These are phyloP conservation scores for Trametes polyzona DNA, from an alignment of 1,284 basidiomycete genomes.

Conservation along the genomic window DNA sequence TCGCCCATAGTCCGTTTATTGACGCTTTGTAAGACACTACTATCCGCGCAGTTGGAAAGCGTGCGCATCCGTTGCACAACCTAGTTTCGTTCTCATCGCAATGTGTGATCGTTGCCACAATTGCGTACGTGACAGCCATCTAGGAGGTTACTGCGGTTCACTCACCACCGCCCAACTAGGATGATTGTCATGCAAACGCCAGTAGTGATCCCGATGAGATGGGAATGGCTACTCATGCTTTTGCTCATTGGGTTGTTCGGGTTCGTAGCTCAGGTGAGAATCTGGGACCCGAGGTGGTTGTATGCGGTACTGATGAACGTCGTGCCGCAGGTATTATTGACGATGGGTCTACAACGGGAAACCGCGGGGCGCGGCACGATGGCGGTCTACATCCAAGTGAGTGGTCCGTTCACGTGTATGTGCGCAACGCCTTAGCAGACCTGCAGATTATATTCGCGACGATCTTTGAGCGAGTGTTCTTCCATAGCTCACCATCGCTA, in stretches of 20 bases:
- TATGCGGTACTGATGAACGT: too few species aligned
- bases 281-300: too few species aligned
- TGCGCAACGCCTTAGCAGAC: background rate
- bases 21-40: constrained; percentile 51
- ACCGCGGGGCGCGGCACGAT: constrained; percentile 64
- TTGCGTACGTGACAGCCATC: constrained; percentile 50
- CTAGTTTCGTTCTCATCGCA: constrained; percentile 69
- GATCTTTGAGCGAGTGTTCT: constrained; percentile 62
- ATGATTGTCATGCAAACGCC: constrained; percentile 47
- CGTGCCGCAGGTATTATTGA: constrained; percentile 61
- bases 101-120: constrained; percentile 57
- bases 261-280: constrained; percentile 56
- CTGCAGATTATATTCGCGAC: constrained; percentile 66
- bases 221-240: constrained; percentile 50
- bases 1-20: background rate
- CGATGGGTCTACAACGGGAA: constrained; percentile 69
- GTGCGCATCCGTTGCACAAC: constrained; percentile 76
- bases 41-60: constrained; percentile 73
- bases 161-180: constrained; percentile 31
- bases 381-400: constrained; percentile 64
- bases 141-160: background rate
- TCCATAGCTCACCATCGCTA: constrained; percentile 54
- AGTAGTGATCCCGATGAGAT: constrained; percentile 51
- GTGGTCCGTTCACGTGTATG: background rate
- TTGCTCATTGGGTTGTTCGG: constrained; percentile 59